Conservation (phyloP, 176 grass and related monocot genomes). For the Paspalum notatum region DNA sequence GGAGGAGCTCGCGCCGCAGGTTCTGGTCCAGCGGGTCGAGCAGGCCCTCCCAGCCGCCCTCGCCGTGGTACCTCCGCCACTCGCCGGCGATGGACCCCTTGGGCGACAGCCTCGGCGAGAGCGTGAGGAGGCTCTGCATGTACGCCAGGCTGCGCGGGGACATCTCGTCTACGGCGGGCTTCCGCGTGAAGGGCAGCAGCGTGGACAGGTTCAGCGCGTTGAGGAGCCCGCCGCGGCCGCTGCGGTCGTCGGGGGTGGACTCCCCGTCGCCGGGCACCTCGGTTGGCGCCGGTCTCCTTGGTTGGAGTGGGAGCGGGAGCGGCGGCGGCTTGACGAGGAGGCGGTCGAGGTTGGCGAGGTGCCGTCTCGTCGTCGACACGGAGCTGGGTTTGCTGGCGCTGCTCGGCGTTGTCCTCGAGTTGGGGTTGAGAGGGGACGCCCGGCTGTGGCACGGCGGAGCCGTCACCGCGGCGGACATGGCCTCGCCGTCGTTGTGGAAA, state of each 20-base stretch:
- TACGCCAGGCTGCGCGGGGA: slow-evolving; percentile 73
- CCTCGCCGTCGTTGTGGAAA: not conserved
- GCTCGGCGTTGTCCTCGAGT: slow-evolving; percentile 25
- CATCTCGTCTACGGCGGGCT: slow-evolving; percentile 51
- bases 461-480: slow-evolving; percentile 46
- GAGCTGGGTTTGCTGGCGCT: slow-evolving; percentile 33
- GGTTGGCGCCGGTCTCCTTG: not conserved
- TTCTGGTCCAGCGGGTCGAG: slow-evolving; percentile 66
- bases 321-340: slow-evolving; percentile 49
- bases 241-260: slow-evolving; percentile 4
- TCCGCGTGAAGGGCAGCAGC: slow-evolving; percentile 40
- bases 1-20: slow-evolving; percentile 78
- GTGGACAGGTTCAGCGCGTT: slow-evolving; percentile 60
- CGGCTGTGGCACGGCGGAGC: slow-evolving; percentile 38
- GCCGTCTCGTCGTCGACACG: slow-evolving; percentile 47
- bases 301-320: slow-evolving; percentile 30
- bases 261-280: not conserved
- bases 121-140: slow-evolving; percentile 65
- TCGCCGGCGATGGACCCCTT: slow-evolving; percentile 49
- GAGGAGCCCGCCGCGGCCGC: slow-evolving; percentile 32
- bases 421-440: slow-evolving; percentile 53
- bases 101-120: slow-evolving; percentile 58
- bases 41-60: slow-evolving; percentile 59
- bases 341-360: slow-evolving; percentile 83
- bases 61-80: slow-evolving; percentile 68